Conservation (phyloP, 768 basidiomycete species). For the Podaxis sp. region DNA sequence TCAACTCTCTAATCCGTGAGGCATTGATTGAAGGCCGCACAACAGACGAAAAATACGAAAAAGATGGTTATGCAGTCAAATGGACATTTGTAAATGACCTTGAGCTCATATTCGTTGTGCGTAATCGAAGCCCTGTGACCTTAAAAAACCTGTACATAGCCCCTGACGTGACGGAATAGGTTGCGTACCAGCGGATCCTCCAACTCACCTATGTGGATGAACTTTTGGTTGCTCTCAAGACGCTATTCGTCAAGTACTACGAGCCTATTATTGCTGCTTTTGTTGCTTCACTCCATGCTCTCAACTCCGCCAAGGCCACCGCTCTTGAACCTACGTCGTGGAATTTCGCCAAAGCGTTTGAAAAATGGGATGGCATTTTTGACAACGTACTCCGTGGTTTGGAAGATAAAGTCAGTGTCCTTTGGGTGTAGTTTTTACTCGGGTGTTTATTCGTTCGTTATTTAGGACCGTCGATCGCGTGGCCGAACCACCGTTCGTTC, state of each 20-base stretch:
- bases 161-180: constrained; percentile 45
- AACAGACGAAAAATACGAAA: constrained; percentile 83
- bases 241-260: constrained; percentile 85
- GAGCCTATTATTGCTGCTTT: constrained; percentile 82
- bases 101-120: constrained; percentile 94
- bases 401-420: constrained; percentile 68
- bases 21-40: constrained; percentile 90
- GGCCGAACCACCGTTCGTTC: constrained; percentile 42
- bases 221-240: constrained; percentile 76
- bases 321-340: constrained; percentile 45
- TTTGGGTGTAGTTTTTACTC: constrained; percentile 40
- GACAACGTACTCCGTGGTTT: constrained; percentile 72
- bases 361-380: constrained; percentile 81
- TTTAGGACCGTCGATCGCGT: constrained; percentile 73
- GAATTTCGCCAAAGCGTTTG: constrained; percentile 71
- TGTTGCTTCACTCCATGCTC: constrained; percentile 76
- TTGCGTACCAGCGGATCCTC: constrained; percentile 94
- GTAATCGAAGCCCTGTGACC: constrained; percentile 26
- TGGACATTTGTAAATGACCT: constrained; percentile 96
- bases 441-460: background rate
- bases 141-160: background rate
- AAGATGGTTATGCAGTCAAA: constrained; percentile 90
- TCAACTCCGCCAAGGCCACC: constrained; percentile 44
- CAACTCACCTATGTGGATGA: constrained; percentile 94
- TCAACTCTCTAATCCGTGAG: constrained; percentile 86